Percentiles rank a stretch among this genome's conserved stretches.
Evolutionary conservation across 352 stramenopile genomes (phyloP).

Genomic region (Phytophthora megakarya): DNA sequence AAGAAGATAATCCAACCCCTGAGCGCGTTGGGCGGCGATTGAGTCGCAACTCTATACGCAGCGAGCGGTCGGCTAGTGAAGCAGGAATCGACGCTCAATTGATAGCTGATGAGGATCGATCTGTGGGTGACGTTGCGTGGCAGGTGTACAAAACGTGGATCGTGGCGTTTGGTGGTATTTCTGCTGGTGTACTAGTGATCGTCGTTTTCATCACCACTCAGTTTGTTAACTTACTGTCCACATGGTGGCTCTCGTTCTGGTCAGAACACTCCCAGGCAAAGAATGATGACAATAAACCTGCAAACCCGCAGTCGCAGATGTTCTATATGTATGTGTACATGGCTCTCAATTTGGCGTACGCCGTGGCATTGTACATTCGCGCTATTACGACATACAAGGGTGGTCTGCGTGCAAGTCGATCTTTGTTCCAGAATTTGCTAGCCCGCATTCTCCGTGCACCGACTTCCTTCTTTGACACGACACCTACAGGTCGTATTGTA

Average conservation of each 20-base stretch:
- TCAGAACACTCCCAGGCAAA: slow-evolving; percentile 38
- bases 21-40: slow-evolving; percentile 41
- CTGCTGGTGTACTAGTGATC: slow-evolving; percentile 48
- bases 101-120: slow-evolving; percentile 75
- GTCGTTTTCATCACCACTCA: slow-evolving; percentile 53
- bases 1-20: slow-evolving; percentile 43
- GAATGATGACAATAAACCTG: slow-evolving; percentile 12
- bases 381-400: slow-evolving; percentile 63
- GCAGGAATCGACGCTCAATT: slow-evolving; percentile 41
- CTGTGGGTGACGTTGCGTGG: slow-evolving; percentile 61
- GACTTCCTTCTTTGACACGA: slow-evolving; percentile 86
- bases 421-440: slow-evolving; percentile 73
- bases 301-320: slow-evolving; percentile 53
- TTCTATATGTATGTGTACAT: slow-evolving; percentile 90
- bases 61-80: slow-evolving; percentile 50
- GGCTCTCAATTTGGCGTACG: slow-evolving; percentile 61
- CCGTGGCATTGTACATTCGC: slow-evolving; percentile 67
- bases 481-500: slow-evolving; percentile 74
- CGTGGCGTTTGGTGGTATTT: slow-evolving; percentile 62
- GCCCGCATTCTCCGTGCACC: slow-evolving; percentile 90
- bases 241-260: slow-evolving; percentile 60
- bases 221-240: slow-evolving; percentile 65
- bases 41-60: slow-evolving; percentile 58
- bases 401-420: slow-evolving; percentile 56
- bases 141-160: slow-evolving; percentile 76